Evolutionary conservation across 192 early-diverging fungal genomes (phyloP).

Genomic region (Neocallimastix lanati): DNA sequence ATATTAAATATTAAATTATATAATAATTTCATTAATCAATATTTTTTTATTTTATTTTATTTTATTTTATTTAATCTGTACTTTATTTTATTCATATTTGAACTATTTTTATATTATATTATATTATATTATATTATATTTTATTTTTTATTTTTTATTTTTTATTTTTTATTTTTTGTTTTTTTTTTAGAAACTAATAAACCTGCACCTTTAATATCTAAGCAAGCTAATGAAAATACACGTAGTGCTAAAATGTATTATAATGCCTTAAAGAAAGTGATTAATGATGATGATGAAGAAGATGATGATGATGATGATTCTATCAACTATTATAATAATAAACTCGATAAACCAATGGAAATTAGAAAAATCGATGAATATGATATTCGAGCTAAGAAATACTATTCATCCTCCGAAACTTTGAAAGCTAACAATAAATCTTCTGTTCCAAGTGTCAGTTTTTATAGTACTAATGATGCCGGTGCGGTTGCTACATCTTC

Average conservation of each 20-base stretch:
- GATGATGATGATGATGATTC: not conserved
- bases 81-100: too few relatives aligned
- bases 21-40: too few relatives aligned
- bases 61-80: too few relatives aligned
- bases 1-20: too few relatives aligned
- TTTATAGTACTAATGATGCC: too few relatives aligned
- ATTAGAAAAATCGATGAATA: not conserved
- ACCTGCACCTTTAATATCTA: not conserved
- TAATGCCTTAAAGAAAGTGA: not conserved
- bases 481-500: too few relatives aligned
- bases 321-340: not conserved
- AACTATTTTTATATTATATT: too few relatives aligned
- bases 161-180: too few relatives aligned
- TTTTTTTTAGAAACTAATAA: not conserved
- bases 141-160: too few relatives aligned
- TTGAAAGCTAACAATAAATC: not conserved
- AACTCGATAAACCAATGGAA: not conserved
- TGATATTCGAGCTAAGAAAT: not conserved
- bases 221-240: not conserved
- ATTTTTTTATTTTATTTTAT: too few relatives aligned
- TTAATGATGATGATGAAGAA: not conserved
- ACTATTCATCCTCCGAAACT: not conserved
- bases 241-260: not conserved
- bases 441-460: not conserved
- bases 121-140: too few relatives aligned